These are phyloP conservation scores for Tylopilus vinaceipallidus DNA, from an alignment of 768 basidiomycete genomes.

Conservation along the genomic window DNA sequence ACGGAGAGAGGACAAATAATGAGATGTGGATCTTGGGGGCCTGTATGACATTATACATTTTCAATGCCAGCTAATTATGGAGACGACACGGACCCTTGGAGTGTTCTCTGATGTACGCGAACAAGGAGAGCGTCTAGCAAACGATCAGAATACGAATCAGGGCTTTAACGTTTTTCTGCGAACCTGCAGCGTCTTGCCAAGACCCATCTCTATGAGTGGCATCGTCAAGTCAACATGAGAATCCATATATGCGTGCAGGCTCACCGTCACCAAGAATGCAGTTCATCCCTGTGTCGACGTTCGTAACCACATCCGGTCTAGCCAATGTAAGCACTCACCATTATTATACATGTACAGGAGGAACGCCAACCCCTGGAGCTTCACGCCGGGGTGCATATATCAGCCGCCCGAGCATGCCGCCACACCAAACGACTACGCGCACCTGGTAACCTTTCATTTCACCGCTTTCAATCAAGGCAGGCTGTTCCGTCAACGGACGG, in stretches of 20 bases:
- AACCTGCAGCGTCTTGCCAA: slow-evolving; percentile 65
- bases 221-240: background rate
- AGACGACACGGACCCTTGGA: slow-evolving; percentile 35
- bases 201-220: slow-evolving; percentile 48
- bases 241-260: slow-evolving; percentile 13
- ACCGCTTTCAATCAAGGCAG: slow-evolving; percentile 50
- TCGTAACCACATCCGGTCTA: background rate
- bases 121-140: slow-evolving; percentile 53
- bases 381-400: background rate
- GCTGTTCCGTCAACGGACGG: slow-evolving; percentile 45
- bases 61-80: background rate
- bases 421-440: slow-evolving; percentile 4
- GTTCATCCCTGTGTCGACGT: slow-evolving; percentile 48
- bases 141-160: slow-evolving; percentile 3
- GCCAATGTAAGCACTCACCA: slow-evolving; percentile 34
- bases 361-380: slow-evolving; percentile 64
- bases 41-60: slow-evolving; percentile 19
- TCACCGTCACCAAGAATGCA: slow-evolving; percentile 70
- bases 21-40: slow-evolving; percentile 57
- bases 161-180: background rate
- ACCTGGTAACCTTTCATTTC: slow-evolving; percentile 75
- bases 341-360: slow-evolving; percentile 68
- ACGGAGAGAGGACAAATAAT: slow-evolving; percentile 74
- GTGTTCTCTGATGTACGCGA: slow-evolving; percentile 64
- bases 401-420: background rate